Percentiles rank a stretch among this genome's conserved stretches.
Conservation (phyloP, 805 yeast species). For the Brettanomyces bruxellensis region DNA sequence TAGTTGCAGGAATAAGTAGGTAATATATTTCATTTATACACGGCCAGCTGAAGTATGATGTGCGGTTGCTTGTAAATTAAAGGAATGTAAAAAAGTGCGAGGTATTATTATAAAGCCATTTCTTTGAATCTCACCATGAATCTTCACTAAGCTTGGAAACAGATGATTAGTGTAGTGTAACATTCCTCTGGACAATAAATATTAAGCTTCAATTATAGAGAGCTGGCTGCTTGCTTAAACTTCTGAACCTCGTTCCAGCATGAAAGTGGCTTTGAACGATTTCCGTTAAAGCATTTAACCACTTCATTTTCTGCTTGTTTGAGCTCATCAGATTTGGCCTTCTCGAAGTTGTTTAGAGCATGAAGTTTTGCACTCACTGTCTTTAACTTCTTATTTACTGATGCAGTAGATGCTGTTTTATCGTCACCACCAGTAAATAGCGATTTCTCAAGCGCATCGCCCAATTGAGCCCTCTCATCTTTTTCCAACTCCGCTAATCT, state of each 20-base stretch:
- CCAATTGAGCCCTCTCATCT: conserved; percentile 43
- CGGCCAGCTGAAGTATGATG: no score
- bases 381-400: conserved; percentile 25
- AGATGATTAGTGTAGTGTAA: background rate
- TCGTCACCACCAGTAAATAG: conserved; percentile 28
- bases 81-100: no score
- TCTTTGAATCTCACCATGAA: no score
- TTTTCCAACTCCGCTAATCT: conserved; percentile 47
- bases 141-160: no score
- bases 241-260: conserved; percentile 76
- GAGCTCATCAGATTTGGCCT: conserved; percentile 30
- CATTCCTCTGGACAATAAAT: no score
- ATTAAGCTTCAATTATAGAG: background rate
- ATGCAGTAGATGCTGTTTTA: conserved; percentile 14
- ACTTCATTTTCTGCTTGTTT: conserved; percentile 41
- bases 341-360: conserved; percentile 21
- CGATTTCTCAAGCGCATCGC: conserved; percentile 36
- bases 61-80: no score
- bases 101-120: no score
- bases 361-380: conserved; percentile 26
- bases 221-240: conserved; percentile 47
- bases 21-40: no score
- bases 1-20: background rate
- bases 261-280: conserved; percentile 57
- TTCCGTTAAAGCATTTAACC: conserved; percentile 50